Base-by-base conservation (phyloP, 495 filamentous ascomycete genomes). In the Neurospora sp. region DNA sequence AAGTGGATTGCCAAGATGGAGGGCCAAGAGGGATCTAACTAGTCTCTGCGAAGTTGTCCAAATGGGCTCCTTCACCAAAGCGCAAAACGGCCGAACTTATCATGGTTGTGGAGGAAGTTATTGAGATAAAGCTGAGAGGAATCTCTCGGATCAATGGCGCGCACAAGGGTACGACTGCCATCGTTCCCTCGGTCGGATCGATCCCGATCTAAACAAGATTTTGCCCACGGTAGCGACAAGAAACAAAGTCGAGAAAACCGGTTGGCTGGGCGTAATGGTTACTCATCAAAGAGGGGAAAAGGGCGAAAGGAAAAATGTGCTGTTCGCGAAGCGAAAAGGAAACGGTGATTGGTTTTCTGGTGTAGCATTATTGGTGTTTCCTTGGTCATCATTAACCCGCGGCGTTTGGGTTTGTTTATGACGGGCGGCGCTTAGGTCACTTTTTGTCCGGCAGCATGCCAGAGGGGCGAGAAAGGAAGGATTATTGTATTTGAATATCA, bases 1-100 rank as follows among this genome's bases (percentile, higher is more conserved):
- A 86, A 86, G 72, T 86, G 83, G 84, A 81, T 86, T 9, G 44
- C 80, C 8, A 86, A 86, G 78, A 79, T 85, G 80, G 79, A 82
- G 8, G 83, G 82, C 4, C 78, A 84, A 6, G 83, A 85, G 73
- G 78, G 71, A 65, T 65, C 53, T 8, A 65, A 65, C 53, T 65
- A 27, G 22, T 65, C 27, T 8, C 53, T 65, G 12, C 6, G 53
- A 53, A 22, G 45, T 22, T 53, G 48, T 65, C 53, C 27, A 37
- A 17, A 65, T 35, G 22, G 53, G 12, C 27, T 65, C 6, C 12
- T 61, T 8, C 27, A 35, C 53, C 27, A 65, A 35, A 3, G 27
- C 14, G 1, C 27, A 4, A 59, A 12, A 35, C 27, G 14, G 2
- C 14, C 53, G 1, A 16, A 17, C 2, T 35, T 35, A 16, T 65